Evolutionary conservation across 805 yeast genomes (phyloP).

Genomic region (Saturnispora diversa): DNA sequence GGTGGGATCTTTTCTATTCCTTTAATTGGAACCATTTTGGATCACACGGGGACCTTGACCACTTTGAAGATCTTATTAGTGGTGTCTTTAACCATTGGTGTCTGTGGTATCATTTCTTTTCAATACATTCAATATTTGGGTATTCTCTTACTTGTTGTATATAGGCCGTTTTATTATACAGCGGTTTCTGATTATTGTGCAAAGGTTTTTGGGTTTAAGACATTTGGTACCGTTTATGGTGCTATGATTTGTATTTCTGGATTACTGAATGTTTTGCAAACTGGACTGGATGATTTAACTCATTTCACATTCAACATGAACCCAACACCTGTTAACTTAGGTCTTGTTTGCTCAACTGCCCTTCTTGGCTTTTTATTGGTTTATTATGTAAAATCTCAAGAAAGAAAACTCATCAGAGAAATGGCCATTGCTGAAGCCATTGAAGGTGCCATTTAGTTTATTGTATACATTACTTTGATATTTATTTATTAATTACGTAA

Average conservation of each 20-base stretch:
- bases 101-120: constrained; percentile 54
- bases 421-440: constrained; percentile 50
- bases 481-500: too few species aligned
- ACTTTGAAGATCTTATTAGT: constrained; percentile 45
- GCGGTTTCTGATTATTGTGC: constrained; percentile 88
- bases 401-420: constrained; percentile 38
- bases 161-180: constrained; percentile 89
- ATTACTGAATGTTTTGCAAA: constrained; percentile 65
- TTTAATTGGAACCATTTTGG: constrained; percentile 72
- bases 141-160: constrained; percentile 63
- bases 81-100: constrained; percentile 57
- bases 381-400: constrained; percentile 35
- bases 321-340: constrained; percentile 69
- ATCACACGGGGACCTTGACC: constrained; percentile 56
- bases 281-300: constrained; percentile 59
- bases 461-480: too few species aligned
- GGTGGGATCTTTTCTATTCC: constrained; percentile 89
- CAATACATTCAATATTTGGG: constrained; percentile 54
- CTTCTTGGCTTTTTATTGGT: constrained; percentile 42
- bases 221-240: constrained; percentile 90
- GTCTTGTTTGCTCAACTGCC: constrained; percentile 47
- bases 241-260: constrained; percentile 78
- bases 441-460: too few species aligned
- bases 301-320: constrained; percentile 61
- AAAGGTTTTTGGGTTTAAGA: constrained; percentile 85